phyloP scores from a whole-genome alignment of 1,139 yeast genomes.

The Barnettozyma hawaiiensis region DNA sequence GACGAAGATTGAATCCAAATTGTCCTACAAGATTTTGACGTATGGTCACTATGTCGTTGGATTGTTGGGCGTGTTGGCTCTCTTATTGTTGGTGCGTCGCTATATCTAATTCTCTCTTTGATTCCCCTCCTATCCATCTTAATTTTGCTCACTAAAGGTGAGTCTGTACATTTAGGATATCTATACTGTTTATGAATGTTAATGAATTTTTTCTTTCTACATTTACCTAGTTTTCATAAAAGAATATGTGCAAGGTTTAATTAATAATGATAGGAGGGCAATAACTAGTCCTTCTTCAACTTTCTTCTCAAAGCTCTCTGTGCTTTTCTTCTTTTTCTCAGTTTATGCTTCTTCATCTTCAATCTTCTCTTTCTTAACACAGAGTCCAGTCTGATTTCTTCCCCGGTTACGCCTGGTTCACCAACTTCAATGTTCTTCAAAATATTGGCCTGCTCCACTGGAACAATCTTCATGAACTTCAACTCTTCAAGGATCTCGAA shows the following conservation, averaged over 20 bases:
- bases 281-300: slow-evolving; percentile 24
- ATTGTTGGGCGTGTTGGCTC: slow-evolving; percentile 5
- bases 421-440: slow-evolving; percentile 7
- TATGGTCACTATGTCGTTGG: slow-evolving; percentile 23
- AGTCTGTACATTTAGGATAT: not conserved
- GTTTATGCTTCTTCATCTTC: slow-evolving; percentile 70
- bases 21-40: slow-evolving; percentile 49
- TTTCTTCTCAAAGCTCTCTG: slow-evolving; percentile 29
- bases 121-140: not conserved
- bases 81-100: slow-evolving; percentile 5
- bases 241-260: slow-evolving; percentile 13
- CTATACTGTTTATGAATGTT: not conserved
- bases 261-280: not conserved
- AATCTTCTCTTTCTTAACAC: slow-evolving; percentile 64
- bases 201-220: slow-evolving; percentile 1
- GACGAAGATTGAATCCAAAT: slow-evolving; percentile 46
- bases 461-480: slow-evolving; percentile 7
- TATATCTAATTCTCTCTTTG: not conserved
- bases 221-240: not conserved
- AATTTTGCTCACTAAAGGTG: not conserved
- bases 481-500: slow-evolving; percentile 7
- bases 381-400: slow-evolving; percentile 39
- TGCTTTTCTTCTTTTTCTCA: slow-evolving; percentile 61
- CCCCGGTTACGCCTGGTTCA: slow-evolving; percentile 4
- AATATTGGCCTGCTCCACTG: slow-evolving; percentile 9